Conservation (phyloP, 116 monocot species). For the Iris pallida region DNA sequence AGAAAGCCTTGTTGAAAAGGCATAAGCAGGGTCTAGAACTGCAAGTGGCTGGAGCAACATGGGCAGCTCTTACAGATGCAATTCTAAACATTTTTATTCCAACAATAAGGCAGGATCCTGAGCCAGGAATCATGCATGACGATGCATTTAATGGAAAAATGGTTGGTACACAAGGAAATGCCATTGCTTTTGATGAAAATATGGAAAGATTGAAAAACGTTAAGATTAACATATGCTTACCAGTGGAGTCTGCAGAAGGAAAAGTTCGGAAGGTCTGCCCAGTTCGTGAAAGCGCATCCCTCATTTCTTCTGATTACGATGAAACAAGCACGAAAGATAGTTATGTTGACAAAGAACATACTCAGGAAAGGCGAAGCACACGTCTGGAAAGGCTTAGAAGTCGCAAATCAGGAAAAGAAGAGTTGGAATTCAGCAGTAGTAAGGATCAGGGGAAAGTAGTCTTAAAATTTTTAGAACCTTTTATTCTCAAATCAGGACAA, state of each 20-base stretch:
- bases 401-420: conserved; percentile 89
- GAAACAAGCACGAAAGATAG: conserved; percentile 39
- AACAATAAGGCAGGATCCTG: conserved; percentile 6
- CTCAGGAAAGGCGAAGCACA: conserved; percentile 84
- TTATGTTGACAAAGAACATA: conserved; percentile 71
- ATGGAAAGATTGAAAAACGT: conserved; percentile 14
- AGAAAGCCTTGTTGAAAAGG: conserved; percentile 25
- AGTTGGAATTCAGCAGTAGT: conserved; percentile 42
- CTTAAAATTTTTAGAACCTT: conserved; percentile 67
- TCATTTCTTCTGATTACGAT: conserved; percentile 28
- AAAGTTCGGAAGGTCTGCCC: conserved; percentile 13
- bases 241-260: conserved; percentile 19
- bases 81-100: conserved; percentile 43
- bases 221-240: conserved; percentile 35
- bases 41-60: conserved; percentile 49
- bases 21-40: conserved; percentile 44
- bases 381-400: conserved; percentile 94
- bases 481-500: conserved; percentile 33
- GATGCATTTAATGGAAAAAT: conserved; percentile 10
- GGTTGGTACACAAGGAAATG: conserved; percentile 3
- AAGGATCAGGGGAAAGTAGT: conserved; percentile 62
- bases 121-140: conserved; percentile 9
- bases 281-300: conserved; percentile 15
- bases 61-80: conserved; percentile 65
- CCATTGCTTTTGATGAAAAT: conserved; percentile 5